phyloP scores from a whole-genome alignment of 2,329 filamentous ascomycete species.

The Pseudogymnoascus sp. region DNA sequence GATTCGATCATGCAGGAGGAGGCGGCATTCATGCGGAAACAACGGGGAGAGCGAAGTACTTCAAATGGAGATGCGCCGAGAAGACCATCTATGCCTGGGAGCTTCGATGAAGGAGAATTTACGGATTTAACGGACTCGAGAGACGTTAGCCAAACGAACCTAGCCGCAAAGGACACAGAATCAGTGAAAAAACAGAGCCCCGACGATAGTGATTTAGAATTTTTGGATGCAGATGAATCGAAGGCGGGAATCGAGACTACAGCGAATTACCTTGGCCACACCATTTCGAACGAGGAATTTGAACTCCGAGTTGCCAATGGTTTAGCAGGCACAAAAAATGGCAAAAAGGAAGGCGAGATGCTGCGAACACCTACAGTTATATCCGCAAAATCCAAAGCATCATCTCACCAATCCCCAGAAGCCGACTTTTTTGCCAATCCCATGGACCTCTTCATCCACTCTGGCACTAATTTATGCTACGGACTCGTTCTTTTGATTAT shows the following conservation, averaged over 20 bases:
- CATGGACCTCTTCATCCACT: constrained; percentile 81
- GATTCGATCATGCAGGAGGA: constrained; percentile 72
- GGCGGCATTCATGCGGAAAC: constrained; percentile 40
- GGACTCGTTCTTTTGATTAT: constrained; percentile 77
- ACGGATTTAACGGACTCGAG: neutral
- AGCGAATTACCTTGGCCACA: constrained; percentile 38
- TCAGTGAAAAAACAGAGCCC: constrained; percentile 18
- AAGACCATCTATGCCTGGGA: constrained; percentile 28
- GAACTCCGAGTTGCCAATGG: neutral
- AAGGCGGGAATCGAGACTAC: constrained; percentile 37
- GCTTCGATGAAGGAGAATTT: constrained; percentile 28
- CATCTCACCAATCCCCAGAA: constrained; percentile 42
- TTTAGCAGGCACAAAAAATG: neutral
- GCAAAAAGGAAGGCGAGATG: neutral
- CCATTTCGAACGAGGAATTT: constrained; percentile 34
- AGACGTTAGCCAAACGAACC: neutral
- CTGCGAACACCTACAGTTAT: neutral
- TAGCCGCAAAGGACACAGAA: neutral
- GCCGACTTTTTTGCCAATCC: constrained; percentile 61
- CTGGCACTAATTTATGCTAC: constrained; percentile 81
- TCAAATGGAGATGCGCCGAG: neutral
- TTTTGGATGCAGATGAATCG: constrained; percentile 47
- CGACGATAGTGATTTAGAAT: constrained; percentile 39
- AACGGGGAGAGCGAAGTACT: neutral
- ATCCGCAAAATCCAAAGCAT: constrained; percentile 20